Evolutionary conservation across 202 grass and related monocot genomes (phyloP).

Genomic region (Carex arenaria): DNA sequence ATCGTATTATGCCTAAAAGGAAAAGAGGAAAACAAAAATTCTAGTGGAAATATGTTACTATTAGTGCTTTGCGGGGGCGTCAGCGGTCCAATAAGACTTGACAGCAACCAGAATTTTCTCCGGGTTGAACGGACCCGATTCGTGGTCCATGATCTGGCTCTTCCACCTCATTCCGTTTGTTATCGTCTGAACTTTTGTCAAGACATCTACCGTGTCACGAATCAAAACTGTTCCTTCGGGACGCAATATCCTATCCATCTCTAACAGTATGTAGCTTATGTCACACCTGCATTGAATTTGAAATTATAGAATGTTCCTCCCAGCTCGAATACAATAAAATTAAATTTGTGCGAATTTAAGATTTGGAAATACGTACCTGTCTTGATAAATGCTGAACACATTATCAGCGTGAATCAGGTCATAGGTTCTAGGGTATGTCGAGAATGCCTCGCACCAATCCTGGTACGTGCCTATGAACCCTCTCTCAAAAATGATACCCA

Average conservation of each 20-base stretch:
- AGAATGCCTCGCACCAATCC: slow-evolving; percentile 96
- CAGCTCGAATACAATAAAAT: neutral
- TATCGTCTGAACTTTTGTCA: slow-evolving; percentile 68
- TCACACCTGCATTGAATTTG: slow-evolving; percentile 49
- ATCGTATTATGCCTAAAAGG: neutral
- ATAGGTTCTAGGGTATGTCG: slow-evolving; percentile 90
- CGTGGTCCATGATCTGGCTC: slow-evolving; percentile 77
- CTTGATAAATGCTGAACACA: slow-evolving; percentile 85
- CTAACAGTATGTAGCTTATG: slow-evolving; percentile 76
- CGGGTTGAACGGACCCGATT: slow-evolving; percentile 70
- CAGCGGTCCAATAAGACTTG: slow-evolving; percentile 73
- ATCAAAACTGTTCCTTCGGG: slow-evolving; percentile 79
- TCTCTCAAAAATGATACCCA: slow-evolving; percentile 77
- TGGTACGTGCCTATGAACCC: slow-evolving; percentile 92
- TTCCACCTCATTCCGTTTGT: slow-evolving; percentile 73
- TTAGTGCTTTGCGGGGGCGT: slow-evolving; percentile 33
- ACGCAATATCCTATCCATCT: slow-evolving; percentile 95
- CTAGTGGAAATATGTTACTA: neutral
- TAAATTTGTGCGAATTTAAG: neutral
- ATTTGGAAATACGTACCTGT: slow-evolving; percentile 40
- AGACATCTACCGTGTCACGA: slow-evolving; percentile 66
- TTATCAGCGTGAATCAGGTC: slow-evolving; percentile 80
- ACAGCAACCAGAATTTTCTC: slow-evolving; percentile 81
- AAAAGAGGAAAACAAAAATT: neutral
- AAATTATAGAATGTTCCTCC: neutral